Evolutionary conservation across 176 grass and related monocot genomes (phyloP), one percentile per base, ranked within the genome.

Genomic region (Urochloa ruziziensis): DNA sequence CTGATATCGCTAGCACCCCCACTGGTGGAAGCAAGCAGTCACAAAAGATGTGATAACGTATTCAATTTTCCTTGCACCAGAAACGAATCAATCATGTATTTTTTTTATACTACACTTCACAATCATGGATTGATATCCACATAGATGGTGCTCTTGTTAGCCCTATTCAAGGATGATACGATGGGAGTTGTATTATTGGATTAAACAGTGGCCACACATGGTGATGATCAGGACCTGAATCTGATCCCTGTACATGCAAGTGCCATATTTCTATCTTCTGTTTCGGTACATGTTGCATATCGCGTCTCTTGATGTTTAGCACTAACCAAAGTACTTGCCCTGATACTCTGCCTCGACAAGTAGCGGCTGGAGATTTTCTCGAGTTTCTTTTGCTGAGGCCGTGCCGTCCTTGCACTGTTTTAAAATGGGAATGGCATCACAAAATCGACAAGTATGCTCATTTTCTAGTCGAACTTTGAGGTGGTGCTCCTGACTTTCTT

Each of bases 171-270:
- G 27, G 8, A 24, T 23, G 21, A 68, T n/a, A 62, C 11, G 21
- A 61, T 61, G 37, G 36, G n/a, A 58, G 36, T 18, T 24, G 34
- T 49, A 47, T 23, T 28, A 67, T 14, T 42, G 23, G 36, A 75
- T 19, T 73, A 67, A 60, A 48, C 65, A 34, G 33, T 61, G 21
- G 27, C 74, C 86, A 17, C 34, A 19, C 77, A 61, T 56, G 43
- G 62, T 81, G 88, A 46, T 53, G 7, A 25, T 54, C 77, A 69
- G 63, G 35, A 89, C 68, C 54, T 36, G 54, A 46, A 89, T 61
- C 54, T 36, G 54, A 46, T 85, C 44, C 53, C 3, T 63, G 43
- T 54, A 36, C 27, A 24, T 65, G 36, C 60, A 24, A 24, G 17
- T n/a, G 34, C 17, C 6, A n/a, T 33, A 29, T 52, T 40, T 46